Conservation (phyloP, 2,329 filamentous ascomycete species). For the Parastagonospora avenae region DNA sequence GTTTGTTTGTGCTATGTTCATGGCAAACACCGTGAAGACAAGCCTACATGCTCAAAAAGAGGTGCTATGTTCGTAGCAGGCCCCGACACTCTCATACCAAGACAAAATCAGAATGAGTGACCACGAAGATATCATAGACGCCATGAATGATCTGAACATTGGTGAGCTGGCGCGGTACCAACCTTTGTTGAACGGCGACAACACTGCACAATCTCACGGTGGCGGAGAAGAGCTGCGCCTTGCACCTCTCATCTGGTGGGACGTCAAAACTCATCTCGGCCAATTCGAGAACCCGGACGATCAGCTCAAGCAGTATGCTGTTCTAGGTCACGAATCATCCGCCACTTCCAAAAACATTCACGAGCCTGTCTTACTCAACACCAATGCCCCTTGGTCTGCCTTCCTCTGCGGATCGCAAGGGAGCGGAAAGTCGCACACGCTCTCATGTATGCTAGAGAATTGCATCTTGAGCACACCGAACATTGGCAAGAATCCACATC, state of each 20-base stretch:
- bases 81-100: not conserved
- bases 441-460: constrained; percentile 65
- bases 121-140: not conserved
- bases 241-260: constrained; percentile 13
- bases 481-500: constrained; percentile 53
- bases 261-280: constrained; percentile 6
- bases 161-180: not conserved
- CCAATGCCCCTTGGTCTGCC: constrained; percentile 58
- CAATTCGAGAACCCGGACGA: not conserved
- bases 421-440: constrained; percentile 64
- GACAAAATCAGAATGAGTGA: not conserved
- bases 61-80: too few relatives aligned
- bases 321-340: constrained; percentile 4
- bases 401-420: constrained; percentile 68
- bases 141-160: not conserved
- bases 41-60: too few relatives aligned
- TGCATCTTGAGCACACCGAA: constrained; percentile 41
- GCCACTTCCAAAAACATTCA: not conserved
- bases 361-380: constrained; percentile 54
- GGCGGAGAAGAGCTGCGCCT: constrained; percentile 3
- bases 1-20: too few relatives aligned
- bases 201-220: not conserved
- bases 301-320: constrained; percentile 5
- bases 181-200: not conserved
- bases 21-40: too few relatives aligned